Percentiles rank a stretch among this genome's conserved stretches.
phyloP scores from a whole-genome alignment of 805 yeast species.

The Candida dajiaensis region DNA sequence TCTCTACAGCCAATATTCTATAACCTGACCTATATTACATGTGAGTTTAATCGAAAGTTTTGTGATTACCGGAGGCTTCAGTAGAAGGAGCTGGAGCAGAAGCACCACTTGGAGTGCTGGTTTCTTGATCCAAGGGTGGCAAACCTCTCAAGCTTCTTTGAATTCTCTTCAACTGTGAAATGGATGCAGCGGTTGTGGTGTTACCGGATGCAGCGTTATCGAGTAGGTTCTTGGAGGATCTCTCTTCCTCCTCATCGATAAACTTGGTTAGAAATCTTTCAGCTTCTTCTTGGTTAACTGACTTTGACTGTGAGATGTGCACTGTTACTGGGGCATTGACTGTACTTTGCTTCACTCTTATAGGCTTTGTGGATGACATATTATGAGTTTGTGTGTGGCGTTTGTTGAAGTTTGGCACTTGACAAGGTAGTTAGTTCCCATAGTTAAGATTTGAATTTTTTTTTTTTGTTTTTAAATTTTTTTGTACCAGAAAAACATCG shows the following conservation, averaged over 20 bases:
- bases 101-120: slow-evolving; percentile 5
- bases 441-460: not conserved
- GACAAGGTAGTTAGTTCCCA: not conserved
- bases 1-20: not conserved
- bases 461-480: not conserved
- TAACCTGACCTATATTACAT: not conserved
- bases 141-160: slow-evolving; percentile 78
- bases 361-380: slow-evolving; percentile 9
- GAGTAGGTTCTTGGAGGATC: slow-evolving; percentile 9
- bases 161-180: slow-evolving; percentile 61
- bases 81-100: slow-evolving; percentile 7
- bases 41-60: slow-evolving; percentile 12
- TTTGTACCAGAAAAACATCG: not conserved
- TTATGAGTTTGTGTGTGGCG: not conserved
- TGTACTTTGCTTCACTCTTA: slow-evolving; percentile 14
- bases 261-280: slow-evolving; percentile 39
- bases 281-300: slow-evolving; percentile 36
- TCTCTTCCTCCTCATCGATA: slow-evolving; percentile 26
- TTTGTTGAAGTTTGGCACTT: not conserved
- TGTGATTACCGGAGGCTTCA: slow-evolving; percentile 15
- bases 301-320: slow-evolving; percentile 9
- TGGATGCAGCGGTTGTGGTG: slow-evolving; percentile 22
- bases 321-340: slow-evolving; percentile 24
- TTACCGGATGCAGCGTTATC: slow-evolving; percentile 4
- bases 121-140: slow-evolving; percentile 45